Evolutionary conservation across 305 asterid genomes (phyloP).

Genomic region (Fraxinus sp.): DNA sequence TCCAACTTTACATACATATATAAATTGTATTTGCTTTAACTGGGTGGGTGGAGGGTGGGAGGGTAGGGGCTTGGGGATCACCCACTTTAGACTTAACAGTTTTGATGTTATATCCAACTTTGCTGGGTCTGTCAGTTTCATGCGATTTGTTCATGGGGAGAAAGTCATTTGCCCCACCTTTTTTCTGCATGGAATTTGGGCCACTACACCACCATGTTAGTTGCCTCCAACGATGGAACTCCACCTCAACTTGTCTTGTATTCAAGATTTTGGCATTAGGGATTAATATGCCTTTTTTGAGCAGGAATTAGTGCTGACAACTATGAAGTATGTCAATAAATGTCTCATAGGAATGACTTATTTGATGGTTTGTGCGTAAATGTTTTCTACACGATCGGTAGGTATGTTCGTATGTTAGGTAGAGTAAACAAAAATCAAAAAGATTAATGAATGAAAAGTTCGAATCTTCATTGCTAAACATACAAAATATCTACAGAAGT

Average conservation of each 20-base stretch:
- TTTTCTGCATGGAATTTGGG: constrained; percentile 31
- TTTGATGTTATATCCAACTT: constrained; percentile 34
- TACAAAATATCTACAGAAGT: not conserved
- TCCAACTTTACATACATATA: not conserved
- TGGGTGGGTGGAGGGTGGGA: not conserved
- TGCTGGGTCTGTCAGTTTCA: constrained; percentile 40
- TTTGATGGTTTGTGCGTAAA: not conserved
- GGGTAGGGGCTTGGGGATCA: not conserved
- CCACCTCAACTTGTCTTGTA: constrained; percentile 26
- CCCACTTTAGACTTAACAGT: not conserved
- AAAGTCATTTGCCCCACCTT: constrained; percentile 31
- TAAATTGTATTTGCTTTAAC: constrained; percentile 27
- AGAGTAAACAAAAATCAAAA: not conserved
- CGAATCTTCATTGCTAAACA: not conserved
- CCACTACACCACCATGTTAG: constrained; percentile 44
- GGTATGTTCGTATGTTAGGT: not conserved
- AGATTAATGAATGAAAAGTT: not conserved
- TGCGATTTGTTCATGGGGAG: constrained; percentile 25
- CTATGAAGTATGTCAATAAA: not conserved
- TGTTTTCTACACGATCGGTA: not conserved
- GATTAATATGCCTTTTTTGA: not conserved
- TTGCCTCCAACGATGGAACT: constrained; percentile 23
- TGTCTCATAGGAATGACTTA: not conserved
- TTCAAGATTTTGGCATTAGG: not conserved
- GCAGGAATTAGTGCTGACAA: not conserved